Evolutionary conservation across 177 flowering plant species (phyloP).

Genomic region (Tripterygium wilfordii): DNA sequence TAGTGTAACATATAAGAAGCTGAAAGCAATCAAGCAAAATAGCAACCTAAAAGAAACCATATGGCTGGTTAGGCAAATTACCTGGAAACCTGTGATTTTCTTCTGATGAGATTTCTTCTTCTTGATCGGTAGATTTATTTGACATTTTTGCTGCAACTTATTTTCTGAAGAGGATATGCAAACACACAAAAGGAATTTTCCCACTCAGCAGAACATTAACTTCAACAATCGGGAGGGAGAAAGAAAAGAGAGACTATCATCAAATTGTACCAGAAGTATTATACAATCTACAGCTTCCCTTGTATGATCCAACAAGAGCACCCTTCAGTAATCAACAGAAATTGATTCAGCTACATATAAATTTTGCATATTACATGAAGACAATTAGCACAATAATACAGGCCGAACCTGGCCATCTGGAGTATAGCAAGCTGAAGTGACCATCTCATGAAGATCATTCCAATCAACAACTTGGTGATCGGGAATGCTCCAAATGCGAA

Average conservation of each 20-base stretch:
- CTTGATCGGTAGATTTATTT: slow-evolving; percentile 79
- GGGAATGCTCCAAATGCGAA: slow-evolving; percentile 98
- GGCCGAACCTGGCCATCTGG: slow-evolving; percentile 94
- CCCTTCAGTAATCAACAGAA: slow-evolving; percentile 47
- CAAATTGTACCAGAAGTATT: slow-evolving; percentile 62
- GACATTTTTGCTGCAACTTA: slow-evolving; percentile 67
- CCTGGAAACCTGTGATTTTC: slow-evolving; percentile 99
- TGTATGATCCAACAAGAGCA: slow-evolving; percentile 96
- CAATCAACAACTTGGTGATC: slow-evolving; percentile 97
- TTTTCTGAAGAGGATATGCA: slow-evolving; percentile 43
- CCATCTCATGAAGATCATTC: slow-evolving; percentile 98
- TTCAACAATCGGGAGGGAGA: neutral
- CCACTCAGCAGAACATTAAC: too few species aligned
- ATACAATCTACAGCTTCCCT: slow-evolving; percentile 82
- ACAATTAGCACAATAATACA: slow-evolving; percentile 1
- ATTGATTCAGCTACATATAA: slow-evolving; percentile 9
- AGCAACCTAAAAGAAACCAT: neutral
- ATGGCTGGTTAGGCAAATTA: slow-evolving; percentile 15
- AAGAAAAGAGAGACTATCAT: neutral
- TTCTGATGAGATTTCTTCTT: slow-evolving; percentile 82
- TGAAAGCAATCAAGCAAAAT: neutral
- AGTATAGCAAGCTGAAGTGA: slow-evolving; percentile 96
- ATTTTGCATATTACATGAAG: neutral
- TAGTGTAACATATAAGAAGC: slow-evolving; percentile 21
- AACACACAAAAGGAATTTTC: neutral